Evolutionary conservation across 2,329 filamentous ascomycete genomes (phyloP), one percentile per base, ranked within the genome.

Genomic region (Rutstroemia sp.): DNA sequence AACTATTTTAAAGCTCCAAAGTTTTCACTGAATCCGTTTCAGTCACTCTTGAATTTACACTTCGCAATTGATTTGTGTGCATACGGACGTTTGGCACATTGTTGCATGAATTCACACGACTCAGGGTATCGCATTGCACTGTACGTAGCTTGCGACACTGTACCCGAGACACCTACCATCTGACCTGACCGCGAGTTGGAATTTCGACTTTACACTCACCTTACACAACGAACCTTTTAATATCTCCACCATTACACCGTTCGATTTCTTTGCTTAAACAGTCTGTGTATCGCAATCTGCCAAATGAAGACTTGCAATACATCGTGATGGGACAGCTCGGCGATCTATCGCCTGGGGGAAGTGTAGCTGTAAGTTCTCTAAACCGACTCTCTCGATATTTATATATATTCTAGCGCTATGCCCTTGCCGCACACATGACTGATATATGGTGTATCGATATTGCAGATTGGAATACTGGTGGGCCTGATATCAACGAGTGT

Each of bases 401-500:
- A 27, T 27, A 48, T 73, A 58, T 49, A 48, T 54, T 53, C 50
- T 38, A n/a, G 56, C 25, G n/a, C 8, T 37, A n/a, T 14, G n/a
- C 9, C 25, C 18, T 46, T 19, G 48, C 51, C 19, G 48, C 16
- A 56, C 46, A 46, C 21, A 30, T 42, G 14, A 41, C 49, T 57
- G 45, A 57, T 44, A 46, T n/a, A 27, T 53, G 49, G 14, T 56
- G 12, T 54, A 59, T 51, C 25, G 42, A 44, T 52, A 34, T 12
- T 59, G 53, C 69, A 95, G 90, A 81, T 97, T 69, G 94, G 94
- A 68, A 91, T 99, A 70, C 74, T 96, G 62, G 92, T 96, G 70
- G 94, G 94, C 66, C 81, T 99, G 62, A 72, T 96, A 65, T 97
- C 92, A 58, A 96, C 94, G 59, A 94, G 91, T 71, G 83, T 97